Conservation (phyloP, 2,329 filamentous ascomycete species). For the Simplicillium sp. region DNA sequence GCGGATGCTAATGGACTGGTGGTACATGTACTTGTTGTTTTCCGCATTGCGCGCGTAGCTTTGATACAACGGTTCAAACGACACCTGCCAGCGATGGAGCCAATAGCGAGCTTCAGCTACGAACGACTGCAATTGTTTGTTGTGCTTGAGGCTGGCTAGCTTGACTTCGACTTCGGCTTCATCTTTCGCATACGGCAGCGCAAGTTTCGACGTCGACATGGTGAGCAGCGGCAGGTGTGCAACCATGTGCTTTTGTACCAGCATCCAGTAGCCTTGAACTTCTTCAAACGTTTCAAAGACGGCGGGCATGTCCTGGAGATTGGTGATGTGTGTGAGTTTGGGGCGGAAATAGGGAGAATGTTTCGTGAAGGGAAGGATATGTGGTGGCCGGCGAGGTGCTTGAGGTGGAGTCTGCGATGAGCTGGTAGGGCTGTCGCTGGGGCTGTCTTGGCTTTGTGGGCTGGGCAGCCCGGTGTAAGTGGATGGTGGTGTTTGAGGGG, state of each 20-base stretch:
- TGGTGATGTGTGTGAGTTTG: slow-evolving; percentile 18
- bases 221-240: slow-evolving; percentile 24
- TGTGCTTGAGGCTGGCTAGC: slow-evolving; percentile 19
- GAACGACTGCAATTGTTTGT: slow-evolving; percentile 19
- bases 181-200: slow-evolving; percentile 15
- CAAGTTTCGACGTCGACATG: slow-evolving; percentile 18
- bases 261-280: slow-evolving; percentile 25
- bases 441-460: slow-evolving; percentile 23
- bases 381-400: slow-evolving; percentile 13
- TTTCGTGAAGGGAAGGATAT: slow-evolving; percentile 26
- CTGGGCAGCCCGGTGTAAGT: slow-evolving; percentile 17
- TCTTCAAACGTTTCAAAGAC: slow-evolving; percentile 22
- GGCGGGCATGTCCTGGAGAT: slow-evolving; percentile 20
- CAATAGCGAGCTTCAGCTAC: slow-evolving; percentile 25
- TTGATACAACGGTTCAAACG: slow-evolving; percentile 26
- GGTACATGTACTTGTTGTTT: slow-evolving; percentile 15
- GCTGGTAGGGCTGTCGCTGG: slow-evolving; percentile 7
- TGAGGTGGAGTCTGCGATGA: slow-evolving; percentile 6
- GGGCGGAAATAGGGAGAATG: slow-evolving; percentile 26
- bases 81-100: slow-evolving; percentile 27
- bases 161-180: slow-evolving; percentile 18
- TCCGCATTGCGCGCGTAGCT: slow-evolving; percentile 13
- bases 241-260: slow-evolving; percentile 26
- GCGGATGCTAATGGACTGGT: slow-evolving; percentile 28
- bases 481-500: too few species aligned